These are phyloP conservation scores for Corymbia citriodora DNA, from an alignment of 441 rosid species.

Conservation along the genomic window DNA sequence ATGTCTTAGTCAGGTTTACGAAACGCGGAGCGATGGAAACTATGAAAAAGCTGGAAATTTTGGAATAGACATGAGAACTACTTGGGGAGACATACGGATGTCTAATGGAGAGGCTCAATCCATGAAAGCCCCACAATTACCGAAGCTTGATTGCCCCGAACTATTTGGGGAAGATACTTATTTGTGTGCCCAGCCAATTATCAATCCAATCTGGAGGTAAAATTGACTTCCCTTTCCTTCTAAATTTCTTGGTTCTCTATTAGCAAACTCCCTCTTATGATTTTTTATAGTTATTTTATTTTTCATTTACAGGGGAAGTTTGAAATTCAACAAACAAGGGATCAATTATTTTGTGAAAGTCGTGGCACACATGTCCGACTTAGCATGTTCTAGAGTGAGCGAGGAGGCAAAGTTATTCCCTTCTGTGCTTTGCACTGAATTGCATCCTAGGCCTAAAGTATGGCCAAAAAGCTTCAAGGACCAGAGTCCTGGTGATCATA, in stretches of 20 bases:
- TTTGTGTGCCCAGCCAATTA: constrained; percentile 40
- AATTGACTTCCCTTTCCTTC: neutral
- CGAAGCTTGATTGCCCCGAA: neutral
- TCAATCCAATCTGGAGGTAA: constrained; percentile 64
- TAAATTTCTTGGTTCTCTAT: neutral
- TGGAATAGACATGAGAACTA: neutral
- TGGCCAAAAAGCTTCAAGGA: constrained; percentile 62
- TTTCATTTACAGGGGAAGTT: constrained; percentile 43
- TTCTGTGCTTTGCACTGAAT: constrained; percentile 30
- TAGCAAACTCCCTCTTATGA: neutral
- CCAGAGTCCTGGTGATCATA: constrained; percentile 37
- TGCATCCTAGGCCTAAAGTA: constrained; percentile 35
- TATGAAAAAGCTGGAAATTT: neutral
- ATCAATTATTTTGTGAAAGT: constrained; percentile 20
- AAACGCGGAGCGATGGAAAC: neutral
- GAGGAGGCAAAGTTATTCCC: constrained; percentile 44
- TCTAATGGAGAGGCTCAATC: constrained; percentile 12
- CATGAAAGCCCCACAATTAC: neutral
- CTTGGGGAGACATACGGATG: neutral
- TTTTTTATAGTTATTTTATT: neutral
- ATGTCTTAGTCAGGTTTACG: neutral
- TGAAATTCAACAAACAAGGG: constrained; percentile 17
- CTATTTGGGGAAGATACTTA: neutral
- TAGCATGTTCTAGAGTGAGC: constrained; percentile 52
- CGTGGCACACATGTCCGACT: constrained; percentile 57